Conservation (phyloP, 169 alveolate genomes). For the Eimeria maxima region DNA sequence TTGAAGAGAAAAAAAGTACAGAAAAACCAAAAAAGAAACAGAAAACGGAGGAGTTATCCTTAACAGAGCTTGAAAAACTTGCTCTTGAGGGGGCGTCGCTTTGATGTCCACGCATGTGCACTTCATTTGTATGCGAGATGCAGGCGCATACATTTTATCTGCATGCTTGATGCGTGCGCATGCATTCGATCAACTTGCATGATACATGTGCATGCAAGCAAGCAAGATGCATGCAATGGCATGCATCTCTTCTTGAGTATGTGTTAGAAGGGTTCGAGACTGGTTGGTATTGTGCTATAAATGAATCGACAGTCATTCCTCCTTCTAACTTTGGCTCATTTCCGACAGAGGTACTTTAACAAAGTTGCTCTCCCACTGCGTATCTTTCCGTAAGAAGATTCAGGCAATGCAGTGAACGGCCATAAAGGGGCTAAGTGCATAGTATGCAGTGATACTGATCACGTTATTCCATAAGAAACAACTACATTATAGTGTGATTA, state of each 20-base stretch:
- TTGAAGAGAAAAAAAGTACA: background rate
- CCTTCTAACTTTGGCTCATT: background rate
- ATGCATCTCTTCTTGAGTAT: background rate
- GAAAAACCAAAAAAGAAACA: background rate
- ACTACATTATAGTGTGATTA: no score
- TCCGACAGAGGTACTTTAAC: no score
- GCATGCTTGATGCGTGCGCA: background rate
- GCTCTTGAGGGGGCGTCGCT: background rate
- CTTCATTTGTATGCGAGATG: background rate
- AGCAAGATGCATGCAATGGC: background rate
- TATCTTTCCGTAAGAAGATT: no score
- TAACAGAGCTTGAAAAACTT: conserved; percentile 17
- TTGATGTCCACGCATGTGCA: background rate
- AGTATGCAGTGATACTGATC: no score
- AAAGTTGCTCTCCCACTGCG: no score
- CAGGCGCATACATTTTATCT: background rate
- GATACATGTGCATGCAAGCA: background rate
- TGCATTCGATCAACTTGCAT: background rate
- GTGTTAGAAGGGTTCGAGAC: background rate
- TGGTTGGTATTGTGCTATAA: background rate
- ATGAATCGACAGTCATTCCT: background rate
- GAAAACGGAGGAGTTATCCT: background rate
- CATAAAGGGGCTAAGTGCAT: no score
- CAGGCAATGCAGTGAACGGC: no score
- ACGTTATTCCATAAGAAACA: no score